These are phyloP conservation scores for Mediolabrus comicus DNA, from an alignment of 108 stramenopile species.

Conservation along the genomic window DNA sequence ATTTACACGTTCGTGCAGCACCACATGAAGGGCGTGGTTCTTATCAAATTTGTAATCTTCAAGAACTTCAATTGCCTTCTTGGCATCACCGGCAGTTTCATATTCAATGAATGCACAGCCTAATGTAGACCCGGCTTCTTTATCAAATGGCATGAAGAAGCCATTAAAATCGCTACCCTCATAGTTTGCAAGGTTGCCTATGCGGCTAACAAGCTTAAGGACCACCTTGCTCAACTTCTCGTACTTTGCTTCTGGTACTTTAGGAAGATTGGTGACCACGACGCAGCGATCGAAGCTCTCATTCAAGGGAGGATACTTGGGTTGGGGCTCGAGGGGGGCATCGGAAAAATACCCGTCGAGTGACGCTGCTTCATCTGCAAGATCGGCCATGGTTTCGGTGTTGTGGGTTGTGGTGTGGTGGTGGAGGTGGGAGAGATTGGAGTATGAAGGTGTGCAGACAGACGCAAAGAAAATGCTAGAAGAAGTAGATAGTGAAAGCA, in stretches of 20 bases:
- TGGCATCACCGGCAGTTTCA: slow-evolving; percentile 84
- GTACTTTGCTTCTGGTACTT: slow-evolving; percentile 73
- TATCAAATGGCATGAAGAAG: slow-evolving; percentile 65
- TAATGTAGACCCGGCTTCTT: slow-evolving; percentile 60
- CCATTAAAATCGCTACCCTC: slow-evolving; percentile 53
- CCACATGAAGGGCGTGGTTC: slow-evolving; percentile 77
- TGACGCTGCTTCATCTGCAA: slow-evolving; percentile 74
- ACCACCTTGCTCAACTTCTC: slow-evolving; percentile 82
- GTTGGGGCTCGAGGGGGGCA: slow-evolving; percentile 70
- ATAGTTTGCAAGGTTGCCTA: slow-evolving; percentile 61
- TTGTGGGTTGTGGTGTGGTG: not conserved
- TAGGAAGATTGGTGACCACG: slow-evolving; percentile 80
- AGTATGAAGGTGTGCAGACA: too few relatives aligned
- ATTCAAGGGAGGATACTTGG: slow-evolving; percentile 69
- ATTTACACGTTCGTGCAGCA: slow-evolving; percentile 72
- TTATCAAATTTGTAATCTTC: slow-evolving; percentile 93
- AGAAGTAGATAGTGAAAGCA: too few relatives aligned
- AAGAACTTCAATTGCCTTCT: slow-evolving; percentile 90
- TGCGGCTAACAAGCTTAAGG: slow-evolving; percentile 61
- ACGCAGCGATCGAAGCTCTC: slow-evolving; percentile 75
- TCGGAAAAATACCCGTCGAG: slow-evolving; percentile 89
- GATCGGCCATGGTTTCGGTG: slow-evolving; percentile 16
- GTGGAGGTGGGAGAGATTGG: not conserved
- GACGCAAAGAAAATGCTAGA: too few relatives aligned
- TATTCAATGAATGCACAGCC: slow-evolving; percentile 94